A percentile compares a stretch with the other conserved stretches of the same genome.
phyloP scores from a whole-genome alignment of 1,139 yeast species.

The Scheffersomyces titani region DNA sequence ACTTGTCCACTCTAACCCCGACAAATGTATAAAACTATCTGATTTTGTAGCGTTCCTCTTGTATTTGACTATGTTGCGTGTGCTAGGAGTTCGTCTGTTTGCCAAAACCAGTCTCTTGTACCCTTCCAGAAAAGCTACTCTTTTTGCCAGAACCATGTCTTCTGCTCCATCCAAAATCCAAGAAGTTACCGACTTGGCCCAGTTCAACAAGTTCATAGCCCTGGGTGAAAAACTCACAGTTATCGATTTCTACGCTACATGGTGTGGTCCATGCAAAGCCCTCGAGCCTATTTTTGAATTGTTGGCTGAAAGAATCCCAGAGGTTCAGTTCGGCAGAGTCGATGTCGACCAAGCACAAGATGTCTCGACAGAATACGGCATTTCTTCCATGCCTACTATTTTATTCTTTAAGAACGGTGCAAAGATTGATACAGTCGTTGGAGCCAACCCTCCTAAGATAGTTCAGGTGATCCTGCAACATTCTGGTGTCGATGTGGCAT shows the following conservation, averaged over 20 bases:
- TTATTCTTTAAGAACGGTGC: constrained; percentile 36
- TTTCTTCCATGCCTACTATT: constrained; percentile 40
- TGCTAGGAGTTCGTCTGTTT: not conserved
- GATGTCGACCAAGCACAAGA: constrained; percentile 36
- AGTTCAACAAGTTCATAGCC: constrained; percentile 22
- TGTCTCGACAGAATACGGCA: constrained; percentile 30
- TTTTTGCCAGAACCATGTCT: not conserved
- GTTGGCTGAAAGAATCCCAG: constrained; percentile 39
- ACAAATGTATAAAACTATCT: not conserved
- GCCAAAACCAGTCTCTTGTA: not conserved
- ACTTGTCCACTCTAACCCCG: not conserved
- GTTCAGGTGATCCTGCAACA: constrained; percentile 24
- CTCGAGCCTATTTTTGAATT: constrained; percentile 40
- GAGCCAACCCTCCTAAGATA: constrained; percentile 35
- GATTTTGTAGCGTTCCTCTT: not conserved
- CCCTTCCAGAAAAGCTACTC: not conserved
- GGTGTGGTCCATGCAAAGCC: constrained; percentile 52
- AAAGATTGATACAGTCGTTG: constrained; percentile 29
- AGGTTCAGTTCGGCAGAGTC: constrained; percentile 39
- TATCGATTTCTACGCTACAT: constrained; percentile 45
- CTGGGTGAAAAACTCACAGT: constrained; percentile 32
- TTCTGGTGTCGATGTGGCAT: constrained; percentile 22
- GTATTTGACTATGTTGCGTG: not conserved
- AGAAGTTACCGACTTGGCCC: constrained; percentile 10
- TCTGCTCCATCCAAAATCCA: constrained; percentile 3